These are phyloP conservation scores for Calvatia gigantea DNA, from an alignment of 768 basidiomycete species.

Conservation along the genomic window DNA sequence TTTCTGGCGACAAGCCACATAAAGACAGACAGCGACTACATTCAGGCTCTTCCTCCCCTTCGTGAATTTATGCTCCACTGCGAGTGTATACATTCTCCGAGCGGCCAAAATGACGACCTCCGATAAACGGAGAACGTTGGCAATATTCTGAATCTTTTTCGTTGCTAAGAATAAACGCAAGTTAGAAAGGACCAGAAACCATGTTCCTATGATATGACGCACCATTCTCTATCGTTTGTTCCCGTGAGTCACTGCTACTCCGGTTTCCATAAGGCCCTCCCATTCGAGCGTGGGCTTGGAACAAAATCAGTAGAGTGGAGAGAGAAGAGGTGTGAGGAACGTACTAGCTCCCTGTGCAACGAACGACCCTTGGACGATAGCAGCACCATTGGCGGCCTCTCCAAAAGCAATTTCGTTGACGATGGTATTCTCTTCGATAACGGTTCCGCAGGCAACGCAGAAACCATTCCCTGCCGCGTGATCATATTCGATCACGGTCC, in stretches of 20 bases:
- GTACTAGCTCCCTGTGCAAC: conserved; percentile 89
- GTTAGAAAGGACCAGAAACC: not conserved
- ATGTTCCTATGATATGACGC: conserved; percentile 19
- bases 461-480: conserved; percentile 81
- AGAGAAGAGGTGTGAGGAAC: conserved; percentile 25
- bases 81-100: conserved; percentile 86
- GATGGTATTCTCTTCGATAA: conserved; percentile 90
- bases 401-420: conserved; percentile 94
- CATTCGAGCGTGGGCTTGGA: conserved; percentile 77
- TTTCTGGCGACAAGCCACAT: conserved; percentile 88
- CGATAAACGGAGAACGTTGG: conserved; percentile 71
- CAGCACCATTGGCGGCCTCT: conserved; percentile 89
- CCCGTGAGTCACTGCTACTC: conserved; percentile 77
- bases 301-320: conserved; percentile 1
- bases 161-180: conserved; percentile 47
- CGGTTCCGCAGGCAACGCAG: conserved; percentile 83
- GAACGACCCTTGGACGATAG: conserved; percentile 93
- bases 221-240: conserved; percentile 92
- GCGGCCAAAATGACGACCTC: conserved; percentile 81
- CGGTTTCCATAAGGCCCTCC: conserved; percentile 79
- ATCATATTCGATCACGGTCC: conserved; percentile 84
- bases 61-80: conserved; percentile 91
- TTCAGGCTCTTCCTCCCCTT: conserved; percentile 91
- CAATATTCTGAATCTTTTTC: conserved; percentile 80
- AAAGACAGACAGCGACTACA: conserved; percentile 94